phyloP scores from a whole-genome alignment of 2,329 filamentous ascomycete genomes.

The Colletotrichum sp. region DNA sequence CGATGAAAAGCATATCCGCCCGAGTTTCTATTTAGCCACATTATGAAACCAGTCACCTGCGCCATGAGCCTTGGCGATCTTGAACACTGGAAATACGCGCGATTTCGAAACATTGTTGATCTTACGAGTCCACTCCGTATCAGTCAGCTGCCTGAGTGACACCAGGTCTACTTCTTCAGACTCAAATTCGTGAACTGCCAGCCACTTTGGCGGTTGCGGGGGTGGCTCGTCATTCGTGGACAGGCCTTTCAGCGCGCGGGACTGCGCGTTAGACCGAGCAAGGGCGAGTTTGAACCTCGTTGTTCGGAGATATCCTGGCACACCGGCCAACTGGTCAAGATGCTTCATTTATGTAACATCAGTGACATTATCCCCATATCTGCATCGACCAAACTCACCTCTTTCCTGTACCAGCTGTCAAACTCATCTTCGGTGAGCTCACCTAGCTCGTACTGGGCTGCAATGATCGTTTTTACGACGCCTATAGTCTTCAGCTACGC shows the following conservation, averaged over 20 bases:
- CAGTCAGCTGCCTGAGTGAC: not conserved
- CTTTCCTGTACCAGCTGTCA: not conserved
- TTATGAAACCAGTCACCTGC: not conserved
- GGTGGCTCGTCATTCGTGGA: slow-evolving; percentile 20
- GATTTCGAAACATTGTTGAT: not conserved
- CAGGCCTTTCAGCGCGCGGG: slow-evolving; percentile 24
- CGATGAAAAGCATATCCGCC: not conserved
- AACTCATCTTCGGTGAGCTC: not conserved
- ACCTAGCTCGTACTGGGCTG: not conserved
- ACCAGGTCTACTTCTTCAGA: not conserved
- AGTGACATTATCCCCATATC: not conserved
- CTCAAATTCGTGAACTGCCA: not conserved
- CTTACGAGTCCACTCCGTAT: not conserved
- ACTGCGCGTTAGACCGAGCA: slow-evolving; percentile 25
- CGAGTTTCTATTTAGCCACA: not conserved
- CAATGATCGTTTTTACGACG: not conserved
- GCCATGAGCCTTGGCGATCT: not conserved
- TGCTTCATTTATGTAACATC: not conserved
- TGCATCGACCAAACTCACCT: not conserved
- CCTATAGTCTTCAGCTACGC: not conserved
- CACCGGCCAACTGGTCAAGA: not conserved
- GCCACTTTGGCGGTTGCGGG: not conserved
- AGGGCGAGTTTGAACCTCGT: slow-evolving; percentile 26
- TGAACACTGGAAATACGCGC: not conserved
- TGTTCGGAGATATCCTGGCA: slow-evolving; percentile 25